Evolutionary conservation across 441 rosid species (phyloP).

Genomic region (Jatropha podagrica): DNA sequence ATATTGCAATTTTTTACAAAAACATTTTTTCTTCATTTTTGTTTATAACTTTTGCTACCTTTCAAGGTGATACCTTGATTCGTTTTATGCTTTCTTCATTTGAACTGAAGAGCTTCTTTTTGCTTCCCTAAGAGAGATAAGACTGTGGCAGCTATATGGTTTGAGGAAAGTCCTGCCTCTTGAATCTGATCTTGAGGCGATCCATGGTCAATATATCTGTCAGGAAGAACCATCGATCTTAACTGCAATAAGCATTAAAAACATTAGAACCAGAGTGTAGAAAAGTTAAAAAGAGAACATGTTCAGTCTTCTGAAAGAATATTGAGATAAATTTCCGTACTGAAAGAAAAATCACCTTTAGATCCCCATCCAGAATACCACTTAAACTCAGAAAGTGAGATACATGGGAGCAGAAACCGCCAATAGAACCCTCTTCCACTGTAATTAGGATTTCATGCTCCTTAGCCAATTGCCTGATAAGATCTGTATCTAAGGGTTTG

Average conservation of each 20-base stretch:
- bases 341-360: constrained; percentile 46
- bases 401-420: constrained; percentile 71
- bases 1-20: not conserved
- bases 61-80: not conserved
- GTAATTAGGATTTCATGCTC: constrained; percentile 66
- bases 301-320: not conserved
- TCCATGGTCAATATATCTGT: constrained; percentile 71
- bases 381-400: constrained; percentile 55
- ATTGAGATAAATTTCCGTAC: not conserved
- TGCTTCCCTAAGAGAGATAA: constrained; percentile 58
- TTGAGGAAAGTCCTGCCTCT: constrained; percentile 60
- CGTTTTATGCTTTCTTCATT: constrained; percentile 29
- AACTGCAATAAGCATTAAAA: constrained; percentile 36
- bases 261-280: constrained; percentile 16
- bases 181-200: constrained; percentile 59
- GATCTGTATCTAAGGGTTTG: constrained; percentile 67
- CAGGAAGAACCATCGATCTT: constrained; percentile 73
- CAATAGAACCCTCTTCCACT: constrained; percentile 67
- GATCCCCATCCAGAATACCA: constrained; percentile 61
- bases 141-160: constrained; percentile 59
- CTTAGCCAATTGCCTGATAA: constrained; percentile 49
- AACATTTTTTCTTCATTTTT: not conserved
- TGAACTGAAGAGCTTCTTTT: constrained; percentile 53
- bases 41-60: not conserved
- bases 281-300: not conserved